Conservation (phyloP, 2,329 filamentous ascomycete species). For the Xylaria sp. region DNA sequence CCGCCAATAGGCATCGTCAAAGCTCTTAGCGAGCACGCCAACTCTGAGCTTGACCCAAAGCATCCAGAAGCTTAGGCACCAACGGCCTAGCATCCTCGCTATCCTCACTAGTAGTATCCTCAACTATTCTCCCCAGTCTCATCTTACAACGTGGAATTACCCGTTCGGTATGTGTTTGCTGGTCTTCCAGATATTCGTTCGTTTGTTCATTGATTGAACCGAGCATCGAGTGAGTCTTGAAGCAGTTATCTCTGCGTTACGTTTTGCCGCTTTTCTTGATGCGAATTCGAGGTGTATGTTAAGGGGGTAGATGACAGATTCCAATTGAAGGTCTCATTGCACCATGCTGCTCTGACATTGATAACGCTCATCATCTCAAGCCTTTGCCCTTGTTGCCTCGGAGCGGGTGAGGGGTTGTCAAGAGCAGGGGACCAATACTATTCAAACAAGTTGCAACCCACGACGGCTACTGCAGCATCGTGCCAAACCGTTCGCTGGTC, state of each 20-base stretch:
- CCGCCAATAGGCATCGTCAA: not conserved
- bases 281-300: not conserved
- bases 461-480: conserved; percentile 7
- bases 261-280: not conserved
- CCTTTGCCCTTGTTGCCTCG: not conserved
- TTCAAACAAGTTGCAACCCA: conserved; percentile 26
- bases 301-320: not conserved
- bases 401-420: not conserved
- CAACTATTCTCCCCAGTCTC: not conserved
- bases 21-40: conserved; percentile 7
- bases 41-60: not conserved
- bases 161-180: too few relatives aligned
- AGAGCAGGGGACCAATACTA: conserved; percentile 22
- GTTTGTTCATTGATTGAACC: too few relatives aligned
- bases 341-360: not conserved
- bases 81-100: too few relatives aligned
- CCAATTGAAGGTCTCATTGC: not conserved
- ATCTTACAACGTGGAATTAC: not conserved
- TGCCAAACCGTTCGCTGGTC: not conserved
- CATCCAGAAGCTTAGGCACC: conserved; percentile 1
- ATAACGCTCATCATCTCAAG: not conserved
- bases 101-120: too few relatives aligned
- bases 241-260: not conserved
- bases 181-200: too few relatives aligned
- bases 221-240: too few relatives aligned